phyloP scores from a whole-genome alignment of 164 flowering plant species.

The Macadamia integrifolia region DNA sequence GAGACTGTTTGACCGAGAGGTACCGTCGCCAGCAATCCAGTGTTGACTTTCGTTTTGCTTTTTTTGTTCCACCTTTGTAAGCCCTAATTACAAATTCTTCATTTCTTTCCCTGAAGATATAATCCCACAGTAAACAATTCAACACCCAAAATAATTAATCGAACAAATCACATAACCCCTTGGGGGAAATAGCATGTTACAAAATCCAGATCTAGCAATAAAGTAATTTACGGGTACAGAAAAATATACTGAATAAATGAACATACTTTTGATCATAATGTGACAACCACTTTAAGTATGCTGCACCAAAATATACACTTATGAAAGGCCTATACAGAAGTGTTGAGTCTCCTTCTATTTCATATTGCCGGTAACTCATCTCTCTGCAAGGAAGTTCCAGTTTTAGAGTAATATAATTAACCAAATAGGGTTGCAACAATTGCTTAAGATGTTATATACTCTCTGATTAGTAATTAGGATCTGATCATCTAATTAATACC shows the following conservation, averaged over 20 bases:
- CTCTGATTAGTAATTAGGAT: neutral
- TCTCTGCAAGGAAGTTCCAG: slow-evolving; percentile 48
- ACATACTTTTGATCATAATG: slow-evolving; percentile 60
- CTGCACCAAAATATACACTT: slow-evolving; percentile 76
- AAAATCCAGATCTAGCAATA: neutral
- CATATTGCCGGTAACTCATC: slow-evolving; percentile 45
- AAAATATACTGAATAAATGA: slow-evolving; percentile 1
- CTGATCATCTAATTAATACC: slow-evolving; percentile 31
- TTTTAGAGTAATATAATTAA: neutral
- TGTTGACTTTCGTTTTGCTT: slow-evolving; percentile 83
- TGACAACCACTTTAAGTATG: slow-evolving; percentile 75
- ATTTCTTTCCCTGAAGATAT: slow-evolving; percentile 60
- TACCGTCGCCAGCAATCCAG: slow-evolving; percentile 73
- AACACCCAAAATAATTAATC: neutral
- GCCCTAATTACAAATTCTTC: slow-evolving; percentile 91
- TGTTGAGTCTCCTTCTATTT: slow-evolving; percentile 38
- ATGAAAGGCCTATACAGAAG: slow-evolving; percentile 64
- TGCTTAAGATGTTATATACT: too few species aligned
- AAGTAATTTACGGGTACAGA: neutral
- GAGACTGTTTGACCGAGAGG: slow-evolving; percentile 74
- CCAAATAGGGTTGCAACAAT: neutral
- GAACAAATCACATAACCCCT: neutral
- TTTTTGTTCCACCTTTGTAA: slow-evolving; percentile 69
- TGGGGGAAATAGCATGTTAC: too few species aligned
- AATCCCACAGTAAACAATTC: slow-evolving; percentile 6